Evolutionary conservation across 768 basidiomycete genomes (phyloP), one percentile per base, ranked within the genome.

Genomic region (Boletus rufocinnamomeus): DNA sequence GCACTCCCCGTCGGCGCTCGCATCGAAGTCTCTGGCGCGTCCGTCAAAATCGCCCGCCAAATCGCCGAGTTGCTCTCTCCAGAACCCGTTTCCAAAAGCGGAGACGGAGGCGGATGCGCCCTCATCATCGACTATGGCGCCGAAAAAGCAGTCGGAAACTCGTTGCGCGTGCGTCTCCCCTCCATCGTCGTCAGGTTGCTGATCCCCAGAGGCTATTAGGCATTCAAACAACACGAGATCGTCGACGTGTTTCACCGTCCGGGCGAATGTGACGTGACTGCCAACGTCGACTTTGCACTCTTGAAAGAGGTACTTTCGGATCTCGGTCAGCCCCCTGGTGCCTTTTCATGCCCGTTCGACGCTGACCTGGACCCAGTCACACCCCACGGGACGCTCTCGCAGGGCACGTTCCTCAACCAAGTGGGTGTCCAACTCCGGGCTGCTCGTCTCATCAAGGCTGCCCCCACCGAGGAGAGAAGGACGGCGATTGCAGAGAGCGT

Each of bases 251-350:
- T 98, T 68, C 80, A 89, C 52, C 76, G 80, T 11, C 95, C 95
- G 0, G 97, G 97, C 19, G 81, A 90, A 43, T 89, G 91, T 43
- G 97, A 99, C 72, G 75, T 98, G 48, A 99, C 97, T 0, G 87
- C 90, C n/a, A 97, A 98, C 67, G 96, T 99, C 49, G 95, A 99
- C 74, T 98, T 98, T 74, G 84, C 86, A 0, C 92, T 91, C 70
- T 79, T 98, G 47, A 81, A 82, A 67, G 93, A 97, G 74, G 86
- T 91, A 0, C 77, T 94, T 61, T 69, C 72, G 1, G 85, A 82
- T 54, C 74, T 84, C 4, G 89, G 92, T 91, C 58, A 28, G 82
- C 70, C 23, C 70, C 35, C 19, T 23, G 43, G 47, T 30, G 6
- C 9, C 1, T n/a, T 17, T 17, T 28, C 46, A 13, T 34, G 9